These are phyloP conservation scores for Penicillium atrosanguineum DNA, from an alignment of 495 filamentous ascomycete genomes.

Conservation along the genomic window DNA sequence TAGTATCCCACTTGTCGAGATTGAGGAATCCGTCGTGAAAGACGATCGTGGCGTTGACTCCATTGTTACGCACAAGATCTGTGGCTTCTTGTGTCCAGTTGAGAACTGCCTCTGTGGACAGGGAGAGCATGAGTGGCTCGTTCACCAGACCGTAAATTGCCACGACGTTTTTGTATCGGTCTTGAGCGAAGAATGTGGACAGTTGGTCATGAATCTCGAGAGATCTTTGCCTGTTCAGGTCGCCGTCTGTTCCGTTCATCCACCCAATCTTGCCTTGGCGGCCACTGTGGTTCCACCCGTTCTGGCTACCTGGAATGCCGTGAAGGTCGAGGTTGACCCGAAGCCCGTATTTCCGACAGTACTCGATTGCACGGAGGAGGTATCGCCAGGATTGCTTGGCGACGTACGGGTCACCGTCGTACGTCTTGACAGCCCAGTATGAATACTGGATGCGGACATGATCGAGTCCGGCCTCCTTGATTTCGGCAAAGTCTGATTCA, in stretches of 20 bases:
- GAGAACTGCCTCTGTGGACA: conserved; percentile 58
- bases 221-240: conserved; percentile 65
- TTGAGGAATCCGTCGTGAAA: conserved; percentile 87
- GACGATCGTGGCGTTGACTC: conserved; percentile 61
- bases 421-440: conserved; percentile 91
- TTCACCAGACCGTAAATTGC: conserved; percentile 84
- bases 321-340: conserved; percentile 95
- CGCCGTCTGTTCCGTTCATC: conserved; percentile 70
- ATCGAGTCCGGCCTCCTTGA: conserved; percentile 85
- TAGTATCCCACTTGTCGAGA: conserved; percentile 73
- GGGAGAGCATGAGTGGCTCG: conserved; percentile 74
- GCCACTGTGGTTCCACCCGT: conserved; percentile 89
- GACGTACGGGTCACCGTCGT: conserved; percentile 85
- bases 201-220: conserved; percentile 80
- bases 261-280: conserved; percentile 68
- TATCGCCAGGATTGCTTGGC: conserved; percentile 89
- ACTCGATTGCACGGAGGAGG: conserved; percentile 89
- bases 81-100: conserved; percentile 68
- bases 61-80: conserved; percentile 65
- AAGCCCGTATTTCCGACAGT: conserved; percentile 86
- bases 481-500: conserved; percentile 78
- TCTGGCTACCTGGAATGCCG: conserved; percentile 78
- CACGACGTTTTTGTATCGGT: conserved; percentile 79
- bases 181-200: conserved; percentile 80
- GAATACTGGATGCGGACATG: conserved; percentile 93